Conservation (phyloP, 352 stramenopile species). For the Phytophthora podocarpi region DNA sequence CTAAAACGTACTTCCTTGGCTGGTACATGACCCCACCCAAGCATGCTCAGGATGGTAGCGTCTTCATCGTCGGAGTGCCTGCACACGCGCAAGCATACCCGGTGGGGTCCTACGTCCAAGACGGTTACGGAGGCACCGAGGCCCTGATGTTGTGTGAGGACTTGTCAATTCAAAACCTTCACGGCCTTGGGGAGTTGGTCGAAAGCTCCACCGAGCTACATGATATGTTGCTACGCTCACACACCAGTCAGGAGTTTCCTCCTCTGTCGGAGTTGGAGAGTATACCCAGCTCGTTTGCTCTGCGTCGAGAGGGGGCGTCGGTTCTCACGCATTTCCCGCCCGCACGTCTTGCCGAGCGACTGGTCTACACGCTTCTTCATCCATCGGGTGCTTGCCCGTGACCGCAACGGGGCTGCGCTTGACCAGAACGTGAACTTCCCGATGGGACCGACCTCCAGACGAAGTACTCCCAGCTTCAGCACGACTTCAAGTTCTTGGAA, state of each 20-base stretch:
- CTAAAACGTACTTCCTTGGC: background rate
- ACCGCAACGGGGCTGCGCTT: no score
- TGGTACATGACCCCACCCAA: no score
- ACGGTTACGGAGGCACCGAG: background rate
- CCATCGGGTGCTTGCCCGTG: background rate
- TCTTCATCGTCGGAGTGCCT: background rate
- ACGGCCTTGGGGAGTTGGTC: no score
- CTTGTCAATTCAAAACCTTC: background rate
- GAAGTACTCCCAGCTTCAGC: no score
- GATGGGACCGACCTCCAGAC: no score
- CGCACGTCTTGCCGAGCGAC: background rate
- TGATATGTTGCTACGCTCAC: no score
- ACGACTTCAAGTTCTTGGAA: no score
- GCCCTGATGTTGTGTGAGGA: background rate
- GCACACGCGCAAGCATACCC: background rate
- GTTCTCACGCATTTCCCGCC: background rate
- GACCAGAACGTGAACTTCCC: no score
- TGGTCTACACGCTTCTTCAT: background rate
- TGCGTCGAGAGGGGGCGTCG: background rate
- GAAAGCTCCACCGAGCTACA: no score
- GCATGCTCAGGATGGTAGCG: background rate
- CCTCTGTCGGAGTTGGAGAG: background rate
- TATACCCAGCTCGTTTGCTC: background rate
- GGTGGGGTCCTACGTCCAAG: background rate
- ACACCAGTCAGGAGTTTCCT: no score